These are phyloP conservation scores for Cryphonectria nitschkei DNA, from an alignment of 2,329 filamentous ascomycete species.

Conservation along the genomic window DNA sequence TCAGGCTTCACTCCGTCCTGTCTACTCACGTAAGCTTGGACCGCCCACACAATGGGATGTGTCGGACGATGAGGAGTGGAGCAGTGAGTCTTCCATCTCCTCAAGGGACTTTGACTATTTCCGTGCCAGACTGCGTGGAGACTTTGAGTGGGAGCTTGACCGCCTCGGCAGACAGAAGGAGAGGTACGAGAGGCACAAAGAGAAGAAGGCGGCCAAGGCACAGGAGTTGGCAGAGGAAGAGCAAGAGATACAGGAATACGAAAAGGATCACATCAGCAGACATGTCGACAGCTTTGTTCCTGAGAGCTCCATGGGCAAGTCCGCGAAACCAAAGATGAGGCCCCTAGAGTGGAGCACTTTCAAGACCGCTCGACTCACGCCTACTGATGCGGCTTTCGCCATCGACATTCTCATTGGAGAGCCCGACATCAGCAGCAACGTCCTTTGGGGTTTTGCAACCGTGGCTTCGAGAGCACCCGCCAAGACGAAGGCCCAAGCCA, in stretches of 20 bases:
- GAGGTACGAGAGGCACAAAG: slow-evolving; percentile 7
- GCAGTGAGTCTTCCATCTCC: slow-evolving; percentile 11
- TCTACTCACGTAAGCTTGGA: background rate
- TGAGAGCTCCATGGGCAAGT: no score
- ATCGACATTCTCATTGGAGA: no score
- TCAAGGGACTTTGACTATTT: slow-evolving; percentile 15
- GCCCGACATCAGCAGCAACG: no score
- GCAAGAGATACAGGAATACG: no score
- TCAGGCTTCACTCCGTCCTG: background rate
- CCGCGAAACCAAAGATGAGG: no score
- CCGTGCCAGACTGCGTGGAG: slow-evolving; percentile 8
- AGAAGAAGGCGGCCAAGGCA: background rate
- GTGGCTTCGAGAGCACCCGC: no score
- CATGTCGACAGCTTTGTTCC: no score
- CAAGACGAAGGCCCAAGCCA: background rate
- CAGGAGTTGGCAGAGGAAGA: background rate
- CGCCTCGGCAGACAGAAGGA: slow-evolving; percentile 5
- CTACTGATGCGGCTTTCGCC: no score
- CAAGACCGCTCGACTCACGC: no score
- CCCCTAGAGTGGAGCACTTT: no score
- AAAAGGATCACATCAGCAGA: no score
- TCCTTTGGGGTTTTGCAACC: no score
- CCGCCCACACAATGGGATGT: slow-evolving; percentile 9
- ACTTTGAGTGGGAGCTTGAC: slow-evolving; percentile 18
- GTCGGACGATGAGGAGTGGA: slow-evolving; percentile 14